Conservation (phyloP, 208 protist genomes). For the Vickermania ingenoplastis region DNA sequence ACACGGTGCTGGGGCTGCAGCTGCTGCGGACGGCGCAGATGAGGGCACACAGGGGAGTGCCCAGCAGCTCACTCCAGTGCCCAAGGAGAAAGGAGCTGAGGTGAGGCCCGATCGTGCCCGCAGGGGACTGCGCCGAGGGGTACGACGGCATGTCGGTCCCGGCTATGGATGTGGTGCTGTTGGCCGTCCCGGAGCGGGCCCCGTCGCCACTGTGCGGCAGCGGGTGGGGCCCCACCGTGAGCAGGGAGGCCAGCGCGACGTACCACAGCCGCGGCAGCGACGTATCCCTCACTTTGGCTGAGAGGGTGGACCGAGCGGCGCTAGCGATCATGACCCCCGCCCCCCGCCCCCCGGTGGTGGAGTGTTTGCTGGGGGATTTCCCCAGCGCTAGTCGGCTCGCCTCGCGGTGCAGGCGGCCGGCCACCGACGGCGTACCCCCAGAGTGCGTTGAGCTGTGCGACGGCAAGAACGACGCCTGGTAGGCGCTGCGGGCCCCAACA, state of each 20-base stretch:
- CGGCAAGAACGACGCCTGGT: background rate
- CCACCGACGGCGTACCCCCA: background rate
- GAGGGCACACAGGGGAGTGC: background rate
- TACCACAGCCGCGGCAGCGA: background rate
- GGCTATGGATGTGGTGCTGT: background rate
- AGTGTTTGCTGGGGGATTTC: too few relatives aligned
- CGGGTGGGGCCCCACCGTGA: too few relatives aligned
- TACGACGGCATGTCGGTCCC: background rate
- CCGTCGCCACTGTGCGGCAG: too few relatives aligned
- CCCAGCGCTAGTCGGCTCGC: background rate
- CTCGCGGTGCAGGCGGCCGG: background rate
- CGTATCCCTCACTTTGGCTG: background rate
- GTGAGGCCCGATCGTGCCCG: background rate
- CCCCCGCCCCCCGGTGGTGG: background rate
- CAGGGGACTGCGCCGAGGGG: background rate
- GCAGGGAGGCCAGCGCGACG: background rate
- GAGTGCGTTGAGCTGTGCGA: background rate
- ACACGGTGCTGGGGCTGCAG: background rate
- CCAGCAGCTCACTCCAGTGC: background rate
- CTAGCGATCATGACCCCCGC: background rate
- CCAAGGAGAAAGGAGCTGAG: background rate
- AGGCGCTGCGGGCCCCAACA: background rate
- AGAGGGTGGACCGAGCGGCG: background rate
- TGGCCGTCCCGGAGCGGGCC: too few relatives aligned
- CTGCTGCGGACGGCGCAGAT: background rate